Evolutionary conservation across 2,329 filamentous ascomycete genomes (phyloP).

Genomic region (Colletotrichum sublineola): DNA sequence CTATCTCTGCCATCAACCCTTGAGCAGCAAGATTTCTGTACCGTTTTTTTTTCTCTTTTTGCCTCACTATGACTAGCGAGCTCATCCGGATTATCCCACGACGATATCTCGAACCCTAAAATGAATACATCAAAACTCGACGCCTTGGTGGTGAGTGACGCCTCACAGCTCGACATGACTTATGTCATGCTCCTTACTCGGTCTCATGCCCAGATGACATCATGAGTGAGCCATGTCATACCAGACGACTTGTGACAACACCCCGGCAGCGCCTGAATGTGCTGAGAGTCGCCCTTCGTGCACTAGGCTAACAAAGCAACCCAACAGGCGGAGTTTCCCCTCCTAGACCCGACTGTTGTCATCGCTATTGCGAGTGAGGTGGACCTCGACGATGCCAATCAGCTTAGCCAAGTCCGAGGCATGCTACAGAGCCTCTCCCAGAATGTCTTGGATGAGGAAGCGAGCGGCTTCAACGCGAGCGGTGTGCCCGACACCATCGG

Average conservation of each 20-base stretch:
- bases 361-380: conserved; percentile 82
- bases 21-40: neutral
- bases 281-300: neutral
- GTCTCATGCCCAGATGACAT: neutral
- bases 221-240: neutral
- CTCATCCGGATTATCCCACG: conserved; percentile 27
- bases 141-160: conserved; percentile 36
- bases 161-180: neutral
- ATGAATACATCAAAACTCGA: conserved; percentile 37
- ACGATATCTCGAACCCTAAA: conserved; percentile 40
- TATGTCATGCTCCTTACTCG: neutral
- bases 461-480: conserved; percentile 82
- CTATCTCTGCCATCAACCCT: conserved; percentile 1
- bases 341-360: conserved; percentile 83
- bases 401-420: conserved; percentile 67
- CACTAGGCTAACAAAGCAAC: neutral
- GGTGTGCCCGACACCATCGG: conserved; percentile 68
- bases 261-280: neutral
- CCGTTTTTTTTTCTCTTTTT: neutral
- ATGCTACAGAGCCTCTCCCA: conserved; percentile 76
- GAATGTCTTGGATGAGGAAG: conserved; percentile 75
- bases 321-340: conserved; percentile 54
- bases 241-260: neutral
- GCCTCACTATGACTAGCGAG: conserved; percentile 33
- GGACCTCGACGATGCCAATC: conserved; percentile 67